phyloP scores from a whole-genome alignment of 345 rosid species.

The Passiflora organensis region DNA sequence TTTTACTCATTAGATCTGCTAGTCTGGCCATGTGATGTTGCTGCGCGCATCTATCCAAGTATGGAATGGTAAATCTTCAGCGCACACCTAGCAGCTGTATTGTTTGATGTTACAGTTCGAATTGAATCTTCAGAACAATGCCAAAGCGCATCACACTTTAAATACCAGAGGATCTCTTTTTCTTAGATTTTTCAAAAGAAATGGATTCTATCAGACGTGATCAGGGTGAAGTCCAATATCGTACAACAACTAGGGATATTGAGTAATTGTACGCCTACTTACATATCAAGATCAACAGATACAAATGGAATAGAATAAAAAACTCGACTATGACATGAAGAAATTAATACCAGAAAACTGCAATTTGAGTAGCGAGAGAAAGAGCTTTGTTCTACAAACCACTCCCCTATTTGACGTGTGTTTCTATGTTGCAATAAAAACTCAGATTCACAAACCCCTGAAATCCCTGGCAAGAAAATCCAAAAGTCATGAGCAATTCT shows the following conservation, averaged over 20 bases:
- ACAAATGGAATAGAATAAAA: conserved; percentile 19
- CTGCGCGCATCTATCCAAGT: too few species aligned
- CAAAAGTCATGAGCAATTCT: conserved; percentile 6
- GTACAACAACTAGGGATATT: conserved; percentile 29
- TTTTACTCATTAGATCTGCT: too few species aligned
- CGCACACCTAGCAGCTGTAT: too few species aligned
- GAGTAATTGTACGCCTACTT: conserved; percentile 30
- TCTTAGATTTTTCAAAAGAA: not conserved
- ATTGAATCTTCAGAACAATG: too few species aligned
- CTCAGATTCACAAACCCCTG: conserved; percentile 14
- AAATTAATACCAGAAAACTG: conserved; percentile 19
- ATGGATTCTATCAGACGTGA: conserved; percentile 8
- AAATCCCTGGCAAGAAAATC: conserved; percentile 24
- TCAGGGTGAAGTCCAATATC: conserved; percentile 21
- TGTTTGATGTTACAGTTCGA: too few species aligned
- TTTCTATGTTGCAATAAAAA: conserved; percentile 1
- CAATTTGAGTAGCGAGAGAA: conserved; percentile 28
- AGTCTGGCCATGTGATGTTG: too few species aligned
- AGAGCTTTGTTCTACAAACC: conserved; percentile 19
- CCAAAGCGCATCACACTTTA: too few species aligned
- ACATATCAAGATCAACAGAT: conserved; percentile 19
- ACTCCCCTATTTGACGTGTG: conserved; percentile 4
- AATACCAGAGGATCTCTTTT: too few species aligned
- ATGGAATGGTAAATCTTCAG: too few species aligned
- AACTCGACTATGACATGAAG: not conserved